Conservation (phyloP, 2,329 filamentous ascomycete genomes). For the Pseudocercospora fuligena region DNA sequence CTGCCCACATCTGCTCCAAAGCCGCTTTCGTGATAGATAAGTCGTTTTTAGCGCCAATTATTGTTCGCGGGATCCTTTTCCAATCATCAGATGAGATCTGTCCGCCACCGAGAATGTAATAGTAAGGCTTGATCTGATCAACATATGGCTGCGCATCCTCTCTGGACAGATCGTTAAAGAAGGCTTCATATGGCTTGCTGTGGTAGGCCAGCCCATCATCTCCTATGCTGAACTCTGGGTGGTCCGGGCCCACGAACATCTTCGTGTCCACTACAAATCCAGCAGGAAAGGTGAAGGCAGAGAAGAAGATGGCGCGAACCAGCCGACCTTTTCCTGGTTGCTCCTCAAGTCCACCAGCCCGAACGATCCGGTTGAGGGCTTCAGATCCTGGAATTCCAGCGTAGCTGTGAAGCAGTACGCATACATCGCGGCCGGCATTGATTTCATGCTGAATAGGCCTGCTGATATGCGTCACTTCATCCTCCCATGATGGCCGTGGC, state of each 20-base stretch:
- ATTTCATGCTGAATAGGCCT: slow-evolving; percentile 6
- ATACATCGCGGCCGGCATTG: slow-evolving; percentile 12
- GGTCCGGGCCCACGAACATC: slow-evolving; percentile 10
- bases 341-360: slow-evolving; percentile 10
- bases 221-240: slow-evolving; percentile 14
- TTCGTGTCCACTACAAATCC: slow-evolving; percentile 15
- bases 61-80: slow-evolving; percentile 11
- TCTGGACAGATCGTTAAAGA: slow-evolving; percentile 17
- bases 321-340: slow-evolving; percentile 8
- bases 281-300: slow-evolving; percentile 12
- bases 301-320: slow-evolving; percentile 18
- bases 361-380: slow-evolving; percentile 20
- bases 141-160: slow-evolving; percentile 17
- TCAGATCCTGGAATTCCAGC: slow-evolving; percentile 16
- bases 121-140: slow-evolving; percentile 16
- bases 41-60: slow-evolving; percentile 17
- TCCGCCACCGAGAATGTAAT: slow-evolving; percentile 16
- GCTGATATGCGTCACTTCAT: slow-evolving; percentile 19
- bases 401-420: slow-evolving; percentile 17
- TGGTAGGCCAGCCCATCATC: slow-evolving; percentile 8
- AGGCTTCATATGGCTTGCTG: slow-evolving; percentile 11
- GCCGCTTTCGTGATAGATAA: neutral
- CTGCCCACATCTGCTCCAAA: slow-evolving; percentile 18
- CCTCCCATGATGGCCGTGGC: slow-evolving; percentile 19
- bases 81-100: slow-evolving; percentile 19